These are phyloP conservation scores for Baorangia bicolor DNA, from an alignment of 768 basidiomycete genomes.

Conservation along the genomic window DNA sequence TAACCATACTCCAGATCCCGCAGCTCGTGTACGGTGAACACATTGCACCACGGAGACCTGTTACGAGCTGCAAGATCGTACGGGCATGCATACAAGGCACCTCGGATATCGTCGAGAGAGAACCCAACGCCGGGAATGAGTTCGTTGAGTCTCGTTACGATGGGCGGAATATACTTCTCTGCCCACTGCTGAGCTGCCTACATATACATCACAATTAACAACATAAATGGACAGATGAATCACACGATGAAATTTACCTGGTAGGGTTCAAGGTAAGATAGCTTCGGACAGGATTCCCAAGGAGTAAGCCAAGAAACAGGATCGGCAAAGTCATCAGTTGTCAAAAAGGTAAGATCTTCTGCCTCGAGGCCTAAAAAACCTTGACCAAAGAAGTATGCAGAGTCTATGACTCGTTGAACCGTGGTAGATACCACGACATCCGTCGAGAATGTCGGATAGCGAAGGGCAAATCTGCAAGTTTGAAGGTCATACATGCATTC, in stretches of 20 bases:
- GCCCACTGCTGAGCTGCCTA: slow-evolving; percentile 31
- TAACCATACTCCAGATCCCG: slow-evolving; percentile 35
- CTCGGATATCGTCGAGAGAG: slow-evolving; percentile 31
- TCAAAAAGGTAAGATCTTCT: slow-evolving; percentile 26
- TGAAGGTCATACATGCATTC: not conserved
- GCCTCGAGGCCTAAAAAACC: slow-evolving; percentile 38
- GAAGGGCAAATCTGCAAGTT: slow-evolving; percentile 18
- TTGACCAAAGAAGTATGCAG: slow-evolving; percentile 39
- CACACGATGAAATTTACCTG: not conserved
- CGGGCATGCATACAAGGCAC: slow-evolving; percentile 42
- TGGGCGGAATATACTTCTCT: slow-evolving; percentile 36
- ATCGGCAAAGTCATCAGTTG: slow-evolving; percentile 33
- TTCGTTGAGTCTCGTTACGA: slow-evolving; percentile 35
- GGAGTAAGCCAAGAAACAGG: slow-evolving; percentile 42
- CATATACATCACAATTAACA: not conserved
- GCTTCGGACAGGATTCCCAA: slow-evolving; percentile 35
- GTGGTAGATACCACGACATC: slow-evolving; percentile 12
- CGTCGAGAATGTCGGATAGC: slow-evolving; percentile 20
- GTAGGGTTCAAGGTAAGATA: not conserved
- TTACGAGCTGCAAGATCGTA: slow-evolving; percentile 39
- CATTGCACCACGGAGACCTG: slow-evolving; percentile 41
- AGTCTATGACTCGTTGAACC: slow-evolving; percentile 35
- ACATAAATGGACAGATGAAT: not conserved
- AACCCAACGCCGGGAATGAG: slow-evolving; percentile 36
- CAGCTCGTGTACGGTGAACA: slow-evolving; percentile 36